Evolutionary conservation across 495 filamentous ascomycete genomes (phyloP).

Genomic region (Xylaria acuta): DNA sequence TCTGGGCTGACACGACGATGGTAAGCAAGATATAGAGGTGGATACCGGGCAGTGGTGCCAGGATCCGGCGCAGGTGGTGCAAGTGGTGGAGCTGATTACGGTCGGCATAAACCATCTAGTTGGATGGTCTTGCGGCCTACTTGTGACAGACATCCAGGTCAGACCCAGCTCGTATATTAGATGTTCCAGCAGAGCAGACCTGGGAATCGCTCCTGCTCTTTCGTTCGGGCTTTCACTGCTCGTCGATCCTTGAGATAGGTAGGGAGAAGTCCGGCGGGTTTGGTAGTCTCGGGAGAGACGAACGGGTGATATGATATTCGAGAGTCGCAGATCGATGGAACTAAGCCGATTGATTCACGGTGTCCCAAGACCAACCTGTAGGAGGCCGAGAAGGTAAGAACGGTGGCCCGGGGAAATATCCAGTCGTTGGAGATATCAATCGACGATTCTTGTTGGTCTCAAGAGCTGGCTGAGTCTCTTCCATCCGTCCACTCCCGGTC

Average conservation of each 20-base stretch:
- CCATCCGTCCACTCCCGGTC: neutral
- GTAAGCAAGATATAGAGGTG: slow-evolving; percentile 35
- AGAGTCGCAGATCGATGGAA: neutral
- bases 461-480: neutral
- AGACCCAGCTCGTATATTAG: slow-evolving; percentile 12
- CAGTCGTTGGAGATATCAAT: slow-evolving; percentile 12
- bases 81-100: slow-evolving; percentile 26
- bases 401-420: neutral
- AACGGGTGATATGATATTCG: neutral
- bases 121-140: slow-evolving; percentile 23
- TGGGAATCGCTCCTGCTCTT: neutral
- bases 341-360: slow-evolving; percentile 6
- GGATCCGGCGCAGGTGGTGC: slow-evolving; percentile 22
- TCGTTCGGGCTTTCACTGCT: neutral
- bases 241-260: neutral
- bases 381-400: neutral
- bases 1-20: slow-evolving; percentile 41
- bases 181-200: neutral
- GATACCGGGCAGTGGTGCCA: slow-evolving; percentile 18
- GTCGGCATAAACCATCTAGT: slow-evolving; percentile 30
- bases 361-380: neutral
- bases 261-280: neutral
- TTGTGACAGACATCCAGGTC: slow-evolving; percentile 1
- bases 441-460: slow-evolving; percentile 12
- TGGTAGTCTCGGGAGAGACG: neutral